phyloP scores from a whole-genome alignment of 2,329 filamentous ascomycete species.

The Lasiodiplodia gonubiensis region DNA sequence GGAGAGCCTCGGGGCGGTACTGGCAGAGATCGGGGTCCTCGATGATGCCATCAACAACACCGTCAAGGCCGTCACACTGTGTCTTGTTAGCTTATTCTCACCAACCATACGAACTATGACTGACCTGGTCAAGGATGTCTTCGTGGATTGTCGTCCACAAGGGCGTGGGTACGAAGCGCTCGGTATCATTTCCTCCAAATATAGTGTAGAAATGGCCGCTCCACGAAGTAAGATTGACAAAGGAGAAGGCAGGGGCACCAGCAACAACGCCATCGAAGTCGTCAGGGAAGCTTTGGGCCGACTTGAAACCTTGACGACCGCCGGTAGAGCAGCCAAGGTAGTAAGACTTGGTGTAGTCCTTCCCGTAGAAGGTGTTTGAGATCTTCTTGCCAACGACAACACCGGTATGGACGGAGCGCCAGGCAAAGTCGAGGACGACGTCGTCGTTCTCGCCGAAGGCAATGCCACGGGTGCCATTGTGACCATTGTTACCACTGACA shows the following conservation, averaged over 20 bases:
- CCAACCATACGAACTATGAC: conserved; percentile 37
- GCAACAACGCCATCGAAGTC: conserved; percentile 47
- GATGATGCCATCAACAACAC: conserved; percentile 55
- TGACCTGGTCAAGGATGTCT: conserved; percentile 48
- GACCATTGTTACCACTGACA: conserved; percentile 51
- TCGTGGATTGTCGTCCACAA: conserved; percentile 52
- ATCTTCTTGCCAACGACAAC: conserved; percentile 50
- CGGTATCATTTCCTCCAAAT: conserved; percentile 39
- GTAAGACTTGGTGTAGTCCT: conserved; percentile 48
- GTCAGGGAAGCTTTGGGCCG: conserved; percentile 42
- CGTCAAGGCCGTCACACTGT: conserved; percentile 58
- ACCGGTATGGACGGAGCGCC: conserved; percentile 51
- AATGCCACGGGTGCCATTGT: conserved; percentile 52
- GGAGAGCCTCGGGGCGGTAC: conserved; percentile 49
- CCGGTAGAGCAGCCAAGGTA: conserved; percentile 47
- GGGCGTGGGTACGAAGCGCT: conserved; percentile 47
- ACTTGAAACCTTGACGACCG: conserved; percentile 41
- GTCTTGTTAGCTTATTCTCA: neutral
- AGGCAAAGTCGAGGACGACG: conserved; percentile 56
- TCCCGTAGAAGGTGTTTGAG: conserved; percentile 48
- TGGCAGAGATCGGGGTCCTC: conserved; percentile 54
- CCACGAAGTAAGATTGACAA: conserved; percentile 44
- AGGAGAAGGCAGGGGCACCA: conserved; percentile 42
- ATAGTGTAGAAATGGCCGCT: conserved; percentile 41
- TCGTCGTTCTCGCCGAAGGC: conserved; percentile 52